These are phyloP conservation scores for Phaeomoniella chlamydospora DNA, from an alignment of 2,329 filamentous ascomycete genomes.

Conservation along the genomic window DNA sequence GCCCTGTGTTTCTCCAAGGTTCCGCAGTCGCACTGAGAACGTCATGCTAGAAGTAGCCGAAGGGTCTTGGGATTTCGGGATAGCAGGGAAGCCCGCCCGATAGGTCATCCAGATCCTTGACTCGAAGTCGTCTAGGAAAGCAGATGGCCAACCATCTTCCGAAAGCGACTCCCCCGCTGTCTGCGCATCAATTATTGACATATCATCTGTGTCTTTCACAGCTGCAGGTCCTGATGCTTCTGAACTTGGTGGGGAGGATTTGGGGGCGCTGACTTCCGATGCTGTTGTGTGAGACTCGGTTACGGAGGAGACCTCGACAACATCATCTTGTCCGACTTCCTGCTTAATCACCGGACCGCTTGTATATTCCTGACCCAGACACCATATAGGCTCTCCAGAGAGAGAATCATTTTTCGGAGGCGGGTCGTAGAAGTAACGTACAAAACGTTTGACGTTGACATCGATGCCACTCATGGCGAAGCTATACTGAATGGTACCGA, in stretches of 20 bases:
- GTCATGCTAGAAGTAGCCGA: conserved; percentile 60
- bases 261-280: background rate
- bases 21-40: conserved; percentile 71
- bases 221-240: background rate
- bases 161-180: conserved; percentile 6
- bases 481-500: too few species aligned
- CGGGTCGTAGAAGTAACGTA: conserved; percentile 87
- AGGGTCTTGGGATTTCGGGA: conserved; percentile 63
- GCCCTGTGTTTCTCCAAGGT: conserved; percentile 61
- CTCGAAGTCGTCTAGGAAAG: conserved; percentile 85
- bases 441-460: conserved; percentile 67
- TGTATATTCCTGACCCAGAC: conserved; percentile 50
- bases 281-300: conserved; percentile 8
- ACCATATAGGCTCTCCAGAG: conserved; percentile 65
- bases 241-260: background rate
- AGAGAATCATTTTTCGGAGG: conserved; percentile 65
- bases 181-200: conserved; percentile 1
- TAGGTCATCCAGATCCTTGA: conserved; percentile 95
- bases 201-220: background rate
- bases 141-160: conserved; percentile 57
- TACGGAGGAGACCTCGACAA: conserved; percentile 12
- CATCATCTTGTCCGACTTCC: conserved; percentile 11
- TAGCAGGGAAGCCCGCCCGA: conserved; percentile 69
- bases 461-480: conserved; percentile 56
- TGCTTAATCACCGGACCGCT: conserved; percentile 11